A percentile compares a stretch with the other conserved stretches of the same genome.
Conservation (phyloP, 805 yeast species). For the Pichia rugopelliculosa region DNA sequence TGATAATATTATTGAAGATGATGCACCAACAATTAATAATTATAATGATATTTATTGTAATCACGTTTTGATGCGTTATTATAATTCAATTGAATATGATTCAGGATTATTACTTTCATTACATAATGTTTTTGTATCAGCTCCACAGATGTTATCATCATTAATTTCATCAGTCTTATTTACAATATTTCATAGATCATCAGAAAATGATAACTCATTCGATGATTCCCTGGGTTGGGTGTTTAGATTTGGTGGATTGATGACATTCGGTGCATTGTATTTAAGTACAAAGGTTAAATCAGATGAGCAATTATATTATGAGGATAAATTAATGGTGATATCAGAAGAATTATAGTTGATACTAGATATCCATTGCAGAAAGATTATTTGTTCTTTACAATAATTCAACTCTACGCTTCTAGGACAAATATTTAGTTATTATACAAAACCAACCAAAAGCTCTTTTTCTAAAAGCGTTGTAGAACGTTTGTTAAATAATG, state of each 20-base stretch:
- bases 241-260: constrained; percentile 47
- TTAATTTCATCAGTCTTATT: constrained; percentile 41
- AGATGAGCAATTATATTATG: constrained; percentile 30
- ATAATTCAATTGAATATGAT: constrained; percentile 41
- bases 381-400: no score
- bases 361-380: no score
- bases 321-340: constrained; percentile 21
- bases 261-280: constrained; percentile 39
- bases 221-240: constrained; percentile 50
- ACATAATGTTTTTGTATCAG: constrained; percentile 51
- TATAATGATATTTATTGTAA: constrained; percentile 15
- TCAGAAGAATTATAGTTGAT: constrained; percentile 1
- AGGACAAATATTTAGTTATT: no score
- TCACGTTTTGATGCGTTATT: constrained; percentile 21
- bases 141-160: constrained; percentile 50
- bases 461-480: no score
- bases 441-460: no score
- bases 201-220: constrained; percentile 19
- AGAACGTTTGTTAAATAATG: no score
- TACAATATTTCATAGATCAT: constrained; percentile 26
- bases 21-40: constrained; percentile 3
- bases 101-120: constrained; percentile 51
- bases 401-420: no score
- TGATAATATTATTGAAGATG: constrained; percentile 4
- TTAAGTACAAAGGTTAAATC: constrained; percentile 38